These are phyloP conservation scores for Saccharomycodes ludwigii DNA, from an alignment of 805 yeast species.

Conservation along the genomic window DNA sequence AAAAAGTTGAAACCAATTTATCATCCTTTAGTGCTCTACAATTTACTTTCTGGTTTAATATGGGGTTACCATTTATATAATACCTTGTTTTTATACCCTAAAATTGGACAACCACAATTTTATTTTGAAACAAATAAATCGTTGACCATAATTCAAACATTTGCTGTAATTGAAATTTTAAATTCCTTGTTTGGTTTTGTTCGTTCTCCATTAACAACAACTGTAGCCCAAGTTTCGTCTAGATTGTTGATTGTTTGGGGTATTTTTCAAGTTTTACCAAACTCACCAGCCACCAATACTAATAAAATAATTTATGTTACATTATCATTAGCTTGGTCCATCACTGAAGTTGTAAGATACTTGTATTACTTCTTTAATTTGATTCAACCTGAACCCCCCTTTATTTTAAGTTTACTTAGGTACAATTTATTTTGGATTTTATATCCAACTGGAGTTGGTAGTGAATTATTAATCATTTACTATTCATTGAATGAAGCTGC, in stretches of 20 bases:
- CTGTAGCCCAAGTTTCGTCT: slow-evolving; percentile 78
- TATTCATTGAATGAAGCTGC: slow-evolving; percentile 64
- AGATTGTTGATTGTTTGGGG: slow-evolving; percentile 77
- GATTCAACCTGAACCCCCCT: slow-evolving; percentile 33
- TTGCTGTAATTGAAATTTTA: slow-evolving; percentile 69
- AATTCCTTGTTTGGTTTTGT: slow-evolving; percentile 75
- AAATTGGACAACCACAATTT: slow-evolving; percentile 52
- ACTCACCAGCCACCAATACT: slow-evolving; percentile 30
- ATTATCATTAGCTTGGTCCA: slow-evolving; percentile 76
- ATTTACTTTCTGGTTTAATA: slow-evolving; percentile 37
- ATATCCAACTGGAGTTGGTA: slow-evolving; percentile 87
- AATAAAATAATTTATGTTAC: slow-evolving; percentile 42
- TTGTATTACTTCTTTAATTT: slow-evolving; percentile 45
- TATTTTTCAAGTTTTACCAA: slow-evolving; percentile 62
- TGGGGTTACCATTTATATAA: slow-evolving; percentile 42
- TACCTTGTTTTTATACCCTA: slow-evolving; percentile 27
- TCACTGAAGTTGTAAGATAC: slow-evolving; percentile 87
- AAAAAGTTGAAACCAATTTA: not conserved
- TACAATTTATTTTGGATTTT: slow-evolving; percentile 73
- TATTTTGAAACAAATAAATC: slow-evolving; percentile 46
- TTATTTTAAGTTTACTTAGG: slow-evolving; percentile 59
- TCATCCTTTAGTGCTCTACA: slow-evolving; percentile 31
- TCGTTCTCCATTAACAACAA: slow-evolving; percentile 73
- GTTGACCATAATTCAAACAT: slow-evolving; percentile 58
- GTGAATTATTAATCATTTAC: slow-evolving; percentile 63